Base-by-base conservation (phyloP, 129 eudicot species). In the Arctium minus region DNA sequence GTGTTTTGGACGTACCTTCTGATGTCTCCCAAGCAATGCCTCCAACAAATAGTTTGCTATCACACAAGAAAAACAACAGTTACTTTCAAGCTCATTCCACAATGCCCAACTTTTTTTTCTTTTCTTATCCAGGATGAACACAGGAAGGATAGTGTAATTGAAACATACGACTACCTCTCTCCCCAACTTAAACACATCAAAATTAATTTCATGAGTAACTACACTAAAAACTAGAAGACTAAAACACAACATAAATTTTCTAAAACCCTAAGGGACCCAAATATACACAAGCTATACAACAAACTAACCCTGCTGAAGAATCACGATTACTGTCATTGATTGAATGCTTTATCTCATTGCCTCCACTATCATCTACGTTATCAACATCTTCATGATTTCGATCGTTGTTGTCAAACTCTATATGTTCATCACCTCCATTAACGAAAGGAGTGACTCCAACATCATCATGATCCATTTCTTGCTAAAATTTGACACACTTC, bases 1-100 rank as follows among this genome's bases (percentile, higher is more conserved):
- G 36, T 1, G 30, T 29, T 39, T 79, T 39, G 50, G 64, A 17
- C 71, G 56, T 88, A 94, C 98, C 98, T 94, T 94, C 94, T 9
- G 89, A 79, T 27, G 98, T 94, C 94, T 94, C 98, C 98, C 98
- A 94, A 73, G 98, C 98, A 86, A 94, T 91, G 92, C 98, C 98
- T 85, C 98, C 98, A 81, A 94, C 97, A 85, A 94, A 94, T 37
- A 94, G 98, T 80, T 94, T 94, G 89, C 98, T 94, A 94, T 79
- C 86, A 91, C 84, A 94, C 82, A 87, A 89, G 81, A 90, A 91
- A 91, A 94, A 86, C 80, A 83, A 90, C 11, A 79, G 87, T 88
- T 91, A 91, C 85, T 85, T 78, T 73, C 77, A 76, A 75, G 37
- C 79, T 85, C 88, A 83, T 80, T 62, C 62, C 86, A 88, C 84